Percentiles rank a stretch among this genome's conserved stretches.
Conservation (phyloP, 495 filamentous ascomycete species). For the Glonium stellatum region DNA sequence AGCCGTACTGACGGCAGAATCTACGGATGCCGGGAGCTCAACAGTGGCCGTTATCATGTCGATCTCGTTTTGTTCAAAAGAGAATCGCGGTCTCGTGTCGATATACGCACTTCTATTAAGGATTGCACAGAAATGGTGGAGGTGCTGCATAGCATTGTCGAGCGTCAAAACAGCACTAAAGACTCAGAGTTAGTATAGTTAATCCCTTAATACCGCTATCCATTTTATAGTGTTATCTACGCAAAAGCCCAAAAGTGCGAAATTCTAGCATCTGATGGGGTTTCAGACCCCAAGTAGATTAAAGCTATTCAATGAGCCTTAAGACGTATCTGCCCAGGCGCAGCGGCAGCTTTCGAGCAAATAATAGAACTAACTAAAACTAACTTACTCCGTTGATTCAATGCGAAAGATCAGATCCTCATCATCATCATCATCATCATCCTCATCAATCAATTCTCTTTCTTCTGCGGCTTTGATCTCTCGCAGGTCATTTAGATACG, state of each 20-base stretch:
- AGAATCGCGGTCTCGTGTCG: conserved; percentile 46
- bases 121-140: conserved; percentile 73
- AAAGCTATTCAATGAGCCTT: too few species aligned
- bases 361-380: conserved; percentile 7
- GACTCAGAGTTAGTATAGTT: background rate
- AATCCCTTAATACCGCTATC: too few species aligned
- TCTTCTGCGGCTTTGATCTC: conserved; percentile 40
- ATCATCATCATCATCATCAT: conserved; percentile 42
- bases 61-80: conserved; percentile 32
- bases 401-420: conserved; percentile 45
- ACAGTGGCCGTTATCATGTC: conserved; percentile 50
- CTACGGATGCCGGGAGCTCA: conserved; percentile 63
- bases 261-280: too few species aligned
- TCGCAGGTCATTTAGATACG: conserved; percentile 65
- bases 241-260: too few species aligned
- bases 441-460: conserved; percentile 47
- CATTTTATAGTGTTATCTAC: too few species aligned
- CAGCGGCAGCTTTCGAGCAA: background rate
- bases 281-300: too few species aligned
- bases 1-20: conserved; percentile 52
- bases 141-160: conserved; percentile 62
- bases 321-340: too few species aligned
- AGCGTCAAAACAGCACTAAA: conserved; percentile 65
- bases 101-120: conserved; percentile 54
- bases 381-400: conserved; percentile 51